These are phyloP conservation scores for Phascolomyces articulosus DNA, from an alignment of 371 early-diverging fungal species.

Conservation along the genomic window DNA sequence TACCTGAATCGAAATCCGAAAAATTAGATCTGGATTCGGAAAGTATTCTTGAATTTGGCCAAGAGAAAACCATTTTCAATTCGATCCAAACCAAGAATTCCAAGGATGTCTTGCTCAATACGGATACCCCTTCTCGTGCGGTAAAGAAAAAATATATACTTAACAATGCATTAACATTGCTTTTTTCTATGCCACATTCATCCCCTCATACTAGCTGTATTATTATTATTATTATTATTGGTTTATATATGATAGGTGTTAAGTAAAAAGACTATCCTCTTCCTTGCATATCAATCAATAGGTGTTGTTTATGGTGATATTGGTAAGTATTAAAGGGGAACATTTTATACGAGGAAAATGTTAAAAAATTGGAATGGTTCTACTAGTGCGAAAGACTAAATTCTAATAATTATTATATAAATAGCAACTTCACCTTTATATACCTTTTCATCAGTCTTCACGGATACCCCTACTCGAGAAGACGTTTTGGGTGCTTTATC, in stretches of 20 bases:
- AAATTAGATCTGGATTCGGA: constrained; percentile 18
- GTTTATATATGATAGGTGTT: constrained; percentile 8
- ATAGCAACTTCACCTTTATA: constrained; percentile 53
- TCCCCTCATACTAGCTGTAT: too few species aligned
- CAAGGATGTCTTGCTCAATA: constrained; percentile 20
- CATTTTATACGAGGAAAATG: too few species aligned
- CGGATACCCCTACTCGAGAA: constrained; percentile 17
- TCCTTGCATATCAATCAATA: constrained; percentile 28
- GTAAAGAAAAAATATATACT: not conserved
- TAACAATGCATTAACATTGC: not conserved
- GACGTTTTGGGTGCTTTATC: constrained; percentile 49
- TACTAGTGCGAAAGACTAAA: too few species aligned
- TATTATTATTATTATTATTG: not conserved
- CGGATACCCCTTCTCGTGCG: constrained; percentile 20
- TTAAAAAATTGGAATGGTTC: too few species aligned
- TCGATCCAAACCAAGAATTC: constrained; percentile 18
- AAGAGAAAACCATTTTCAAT: constrained; percentile 16
- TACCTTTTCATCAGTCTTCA: constrained; percentile 49
- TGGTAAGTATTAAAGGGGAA: constrained; percentile 19
- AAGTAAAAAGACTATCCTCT: constrained; percentile 17
- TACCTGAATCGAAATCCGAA: not conserved
- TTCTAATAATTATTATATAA: not conserved
- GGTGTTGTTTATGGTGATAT: constrained; percentile 59
- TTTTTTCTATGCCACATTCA: too few species aligned
- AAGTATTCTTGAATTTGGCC: constrained; percentile 1